Conservation (phyloP, 2,329 filamentous ascomycete genomes). For the Venturiaceae sp. region DNA sequence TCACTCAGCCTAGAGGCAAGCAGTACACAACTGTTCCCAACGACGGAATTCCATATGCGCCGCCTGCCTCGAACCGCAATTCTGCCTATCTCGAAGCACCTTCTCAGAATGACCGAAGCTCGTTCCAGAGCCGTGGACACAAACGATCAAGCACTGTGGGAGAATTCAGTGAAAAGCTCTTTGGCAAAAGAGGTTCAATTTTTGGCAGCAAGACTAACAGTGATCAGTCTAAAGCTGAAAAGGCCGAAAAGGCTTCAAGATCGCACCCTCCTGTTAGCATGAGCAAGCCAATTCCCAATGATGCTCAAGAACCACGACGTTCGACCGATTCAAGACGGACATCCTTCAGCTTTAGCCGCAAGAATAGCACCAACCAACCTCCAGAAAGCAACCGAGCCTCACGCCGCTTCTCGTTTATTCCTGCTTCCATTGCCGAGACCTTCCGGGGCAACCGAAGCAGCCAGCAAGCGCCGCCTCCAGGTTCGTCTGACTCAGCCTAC, state of each 20-base stretch:
- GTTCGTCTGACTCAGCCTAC: conserved; percentile 18
- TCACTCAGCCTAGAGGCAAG: conserved; percentile 64
- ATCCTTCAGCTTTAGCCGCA: conserved; percentile 39
- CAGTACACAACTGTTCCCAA: conserved; percentile 42
- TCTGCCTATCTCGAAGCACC: conserved; percentile 18
- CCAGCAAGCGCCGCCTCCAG: conserved; percentile 14
- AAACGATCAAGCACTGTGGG: conserved; percentile 51
- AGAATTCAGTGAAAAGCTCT: conserved; percentile 67
- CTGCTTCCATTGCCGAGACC: conserved; percentile 34
- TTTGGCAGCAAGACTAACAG: conserved; percentile 48
- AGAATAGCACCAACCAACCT: conserved; percentile 27
- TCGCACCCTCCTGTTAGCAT: conserved; percentile 78
- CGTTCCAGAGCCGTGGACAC: conserved; percentile 42
- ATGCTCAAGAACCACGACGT: conserved; percentile 41
- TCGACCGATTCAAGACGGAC: conserved; percentile 40
- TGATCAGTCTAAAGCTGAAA: conserved; percentile 19
- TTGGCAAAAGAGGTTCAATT: conserved; percentile 73
- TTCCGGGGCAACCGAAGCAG: conserved; percentile 21
- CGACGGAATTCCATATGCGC: background rate
- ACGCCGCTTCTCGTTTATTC: conserved; percentile 40
- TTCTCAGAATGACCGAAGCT: conserved; percentile 39
- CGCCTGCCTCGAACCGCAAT: background rate
- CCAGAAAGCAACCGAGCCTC: conserved; percentile 27
- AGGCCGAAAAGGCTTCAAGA: conserved; percentile 36
- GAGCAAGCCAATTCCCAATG: conserved; percentile 58